phyloP scores from a whole-genome alignment of 1,284 basidiomycete species.

The Pyrrhoderma lamaoense region DNA sequence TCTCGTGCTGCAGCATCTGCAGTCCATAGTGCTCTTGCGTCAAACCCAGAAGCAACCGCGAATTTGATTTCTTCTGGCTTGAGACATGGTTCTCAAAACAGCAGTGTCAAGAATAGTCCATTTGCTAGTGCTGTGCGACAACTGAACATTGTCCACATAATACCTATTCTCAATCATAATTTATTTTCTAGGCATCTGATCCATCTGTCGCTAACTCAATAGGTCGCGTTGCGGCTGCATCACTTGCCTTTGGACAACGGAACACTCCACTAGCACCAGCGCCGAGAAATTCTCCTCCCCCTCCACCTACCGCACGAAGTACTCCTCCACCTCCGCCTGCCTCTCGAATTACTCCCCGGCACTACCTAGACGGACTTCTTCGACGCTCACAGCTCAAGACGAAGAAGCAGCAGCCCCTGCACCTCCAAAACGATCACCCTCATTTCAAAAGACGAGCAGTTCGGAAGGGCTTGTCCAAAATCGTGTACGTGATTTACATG shows the following conservation, averaged over 20 bases:
- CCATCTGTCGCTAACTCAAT: conserved; percentile 30
- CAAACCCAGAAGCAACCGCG: conserved; percentile 37
- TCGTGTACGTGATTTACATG: background rate
- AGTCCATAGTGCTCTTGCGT: conserved; percentile 40
- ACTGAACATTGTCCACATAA: background rate
- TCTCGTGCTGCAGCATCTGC: conserved; percentile 35
- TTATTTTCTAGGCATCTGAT: conserved; percentile 30
- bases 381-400: background rate
- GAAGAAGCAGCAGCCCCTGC: conserved; percentile 7
- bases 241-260: conserved; percentile 31
- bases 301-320: conserved; percentile 31
- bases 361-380: conserved; percentile 36
- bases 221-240: conserved; percentile 45
- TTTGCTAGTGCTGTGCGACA: conserved; percentile 14
- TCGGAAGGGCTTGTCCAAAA: conserved; percentile 5
- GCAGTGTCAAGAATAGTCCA: conserved; percentile 14
- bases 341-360: conserved; percentile 32
- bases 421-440: conserved; percentile 23
- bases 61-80: conserved; percentile 37
- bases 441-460: conserved; percentile 18
- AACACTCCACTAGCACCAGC: conserved; percentile 26
- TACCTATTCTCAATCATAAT: background rate
- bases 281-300: conserved; percentile 33
- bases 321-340: conserved; percentile 25
- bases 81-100: conserved; percentile 24